Base-by-base conservation (phyloP, 176 grass and related monocot species). In the Aegilops sharonensis region DNA sequence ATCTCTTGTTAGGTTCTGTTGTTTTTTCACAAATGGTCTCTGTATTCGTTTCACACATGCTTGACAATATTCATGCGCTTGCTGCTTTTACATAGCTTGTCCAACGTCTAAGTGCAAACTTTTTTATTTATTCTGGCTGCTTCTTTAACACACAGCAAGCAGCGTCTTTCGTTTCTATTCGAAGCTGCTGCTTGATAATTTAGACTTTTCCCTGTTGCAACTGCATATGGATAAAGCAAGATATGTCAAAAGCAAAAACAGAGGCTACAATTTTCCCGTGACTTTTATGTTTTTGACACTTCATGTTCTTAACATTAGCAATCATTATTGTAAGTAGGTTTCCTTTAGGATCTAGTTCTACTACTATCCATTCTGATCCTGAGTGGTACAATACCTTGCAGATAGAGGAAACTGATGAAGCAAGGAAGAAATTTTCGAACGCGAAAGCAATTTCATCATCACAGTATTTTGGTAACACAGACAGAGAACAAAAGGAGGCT, bases 381-480 rank as follows among this genome's bases (percentile, higher is more conserved):
- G 45, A 3, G 18, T 57, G 0, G 20, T 57, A 5, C 24, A n/a
- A 57, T 87, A 66, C 27, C 31, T 81, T 85, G 24, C 75, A 96
- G 91, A 83, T 92, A 78, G 78, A 94, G 77, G 94, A 96, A 81
- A 90, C 74, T 64, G 86, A 90, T 0, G 91, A 96, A 81, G 94
- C 94, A 69, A 96, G 94, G 79, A 88, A 96, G 54, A 94, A 96
- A 81, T 96, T 96, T 85, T 92, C 94, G 30, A 94, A 92, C 60
- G 94, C 94, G 3, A 96, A 96, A 52, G 88, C 91, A 3, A 95
- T 95, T 79, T 95, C 93, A 50, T 95, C 93, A 80, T 89, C 91
- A 24, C 93, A 92, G 59, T 95, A 87, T 84, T 95, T 95, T 21
- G 93, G 91, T 32, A 89, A 86, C 66, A 81, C 92, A 65, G 89